Evolutionary conservation across 2,329 filamentous ascomycete species (phyloP).

Genomic region (Cladosporium sphaerospermum): DNA sequence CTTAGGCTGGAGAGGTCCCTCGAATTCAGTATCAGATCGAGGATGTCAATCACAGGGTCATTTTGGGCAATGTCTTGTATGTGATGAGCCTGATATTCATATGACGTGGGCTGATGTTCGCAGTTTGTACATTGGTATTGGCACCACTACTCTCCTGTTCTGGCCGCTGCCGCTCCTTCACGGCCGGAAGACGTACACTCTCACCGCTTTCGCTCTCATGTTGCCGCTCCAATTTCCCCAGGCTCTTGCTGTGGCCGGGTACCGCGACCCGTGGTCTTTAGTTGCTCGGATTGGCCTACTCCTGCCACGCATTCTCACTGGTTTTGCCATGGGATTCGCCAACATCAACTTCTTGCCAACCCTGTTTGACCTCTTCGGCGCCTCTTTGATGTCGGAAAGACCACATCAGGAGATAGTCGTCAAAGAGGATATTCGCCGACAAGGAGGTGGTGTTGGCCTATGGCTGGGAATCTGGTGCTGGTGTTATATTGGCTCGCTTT

Average conservation of each 20-base stretch:
- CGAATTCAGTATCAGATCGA: constrained; percentile 71
- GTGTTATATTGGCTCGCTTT: constrained; percentile 67
- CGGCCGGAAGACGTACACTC: constrained; percentile 70
- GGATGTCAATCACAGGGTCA: constrained; percentile 60
- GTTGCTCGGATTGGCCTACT: constrained; percentile 58
- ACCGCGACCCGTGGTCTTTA: constrained; percentile 50
- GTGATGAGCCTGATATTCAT: constrained; percentile 12
- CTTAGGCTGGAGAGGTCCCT: constrained; percentile 63
- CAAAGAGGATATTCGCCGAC: constrained; percentile 61
- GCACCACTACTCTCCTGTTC: constrained; percentile 61
- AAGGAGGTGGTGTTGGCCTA: constrained; percentile 72
- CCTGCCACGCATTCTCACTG: constrained; percentile 58
- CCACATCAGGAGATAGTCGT: constrained; percentile 68
- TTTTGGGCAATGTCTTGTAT: constrained; percentile 64
- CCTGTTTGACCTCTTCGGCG: constrained; percentile 68
- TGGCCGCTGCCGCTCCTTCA: constrained; percentile 72
- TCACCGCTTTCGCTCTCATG: constrained; percentile 60
- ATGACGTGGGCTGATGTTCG: constrained; percentile 27
- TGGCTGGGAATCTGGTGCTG: constrained; percentile 75
- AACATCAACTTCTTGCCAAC: constrained; percentile 71
- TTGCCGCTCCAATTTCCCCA: constrained; percentile 72
- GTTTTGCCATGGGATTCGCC: constrained; percentile 64
- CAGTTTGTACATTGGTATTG: constrained; percentile 62
- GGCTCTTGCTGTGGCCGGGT: constrained; percentile 56
- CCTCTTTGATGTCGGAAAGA: constrained; percentile 64